Evolutionary conservation across 202 grass and related monocot species (phyloP).

Genomic region (Dendrocalamus latiflorus): DNA sequence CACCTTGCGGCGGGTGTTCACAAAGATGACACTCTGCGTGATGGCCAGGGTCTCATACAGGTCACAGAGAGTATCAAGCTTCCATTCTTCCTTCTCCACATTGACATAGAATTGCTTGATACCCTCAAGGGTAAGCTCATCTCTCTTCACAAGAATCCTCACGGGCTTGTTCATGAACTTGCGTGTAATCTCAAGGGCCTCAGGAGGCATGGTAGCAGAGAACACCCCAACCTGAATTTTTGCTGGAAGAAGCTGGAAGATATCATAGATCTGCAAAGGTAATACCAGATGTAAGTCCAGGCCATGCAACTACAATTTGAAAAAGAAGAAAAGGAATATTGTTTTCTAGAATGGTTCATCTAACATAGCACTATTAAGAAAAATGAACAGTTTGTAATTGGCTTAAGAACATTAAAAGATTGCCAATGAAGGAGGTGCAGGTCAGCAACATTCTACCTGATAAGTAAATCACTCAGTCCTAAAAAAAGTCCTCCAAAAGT

Average conservation of each 20-base stretch:
- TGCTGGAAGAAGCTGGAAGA: slow-evolving; percentile 58
- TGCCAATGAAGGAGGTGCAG: not conserved
- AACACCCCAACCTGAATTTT: slow-evolving; percentile 67
- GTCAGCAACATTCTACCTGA: not conserved
- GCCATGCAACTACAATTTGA: not conserved
- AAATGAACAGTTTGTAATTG: not conserved
- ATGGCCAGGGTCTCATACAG: slow-evolving; percentile 58
- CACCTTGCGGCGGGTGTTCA: slow-evolving; percentile 70
- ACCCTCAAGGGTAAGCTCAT: slow-evolving; percentile 65
- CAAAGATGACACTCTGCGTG: slow-evolving; percentile 67
- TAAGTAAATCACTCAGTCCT: not conserved
- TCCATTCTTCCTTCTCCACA: slow-evolving; percentile 57
- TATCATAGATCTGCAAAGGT: slow-evolving; percentile 60
- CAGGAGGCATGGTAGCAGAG: slow-evolving; percentile 71
- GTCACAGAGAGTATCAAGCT: slow-evolving; percentile 57
- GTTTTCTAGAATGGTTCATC: not conserved
- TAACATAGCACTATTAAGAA: not conserved
- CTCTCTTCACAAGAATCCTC: slow-evolving; percentile 61
- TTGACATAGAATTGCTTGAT: slow-evolving; percentile 67
- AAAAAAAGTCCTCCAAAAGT: not conserved
- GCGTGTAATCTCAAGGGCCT: slow-evolving; percentile 58
- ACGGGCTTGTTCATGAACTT: slow-evolving; percentile 65
- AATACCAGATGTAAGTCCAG: not conserved
- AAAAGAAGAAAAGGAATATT: not conserved
- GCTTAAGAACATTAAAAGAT: not conserved